Base-by-base conservation (phyloP, 2,329 filamentous ascomycete genomes). In the Aspergillus ustus region DNA sequence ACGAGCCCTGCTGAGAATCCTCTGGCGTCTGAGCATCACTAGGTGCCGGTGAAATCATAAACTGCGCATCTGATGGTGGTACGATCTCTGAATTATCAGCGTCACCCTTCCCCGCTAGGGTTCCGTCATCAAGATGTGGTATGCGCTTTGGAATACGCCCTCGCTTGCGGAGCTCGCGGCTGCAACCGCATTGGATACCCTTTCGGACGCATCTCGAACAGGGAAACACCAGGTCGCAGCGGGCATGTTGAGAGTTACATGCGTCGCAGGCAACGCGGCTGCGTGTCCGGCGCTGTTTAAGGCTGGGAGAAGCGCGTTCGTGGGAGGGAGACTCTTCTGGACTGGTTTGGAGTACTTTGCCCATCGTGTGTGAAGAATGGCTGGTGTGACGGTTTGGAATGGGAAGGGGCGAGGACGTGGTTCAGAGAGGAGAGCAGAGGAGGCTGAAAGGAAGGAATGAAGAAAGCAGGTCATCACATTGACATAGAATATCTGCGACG, bases 171-270 rank as follows among this genome's bases (percentile, higher is more conserved):
- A 92, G 88, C 77, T 96, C 92, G 51, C 94, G 89, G 59, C 93
- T 89, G 77, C 97, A 97, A 78, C 97, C 92, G 80, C 93, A 97
- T 37, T 60, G 67, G 7, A 70, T 72, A 15, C 69, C 83, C 85
- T 79, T 87, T 90, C 91, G 91, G 73, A 93, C 88, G 76, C 93
- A 97, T 76, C 97, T 92, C 52, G 92, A 92, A 75, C 93, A 97
- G 55, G 93, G 93, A 65, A 91, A 87, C 72, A 94, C 91, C 56
- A 93, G 93, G 77, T 97, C 92, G 75, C 93, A 97, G 79, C 96
- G 96, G 19, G 93, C 97, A 66, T 93, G 86, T 62, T 97, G 84
- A 75, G 96, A 91, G 76, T 97, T 97, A 79, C 93, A 97, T 76
- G 96, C 93, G 78, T 97, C 93, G 79, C 93, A 97, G 20, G 93